Conservation (phyloP, 768 basidiomycete species). For the Crepidotus variabilis region DNA sequence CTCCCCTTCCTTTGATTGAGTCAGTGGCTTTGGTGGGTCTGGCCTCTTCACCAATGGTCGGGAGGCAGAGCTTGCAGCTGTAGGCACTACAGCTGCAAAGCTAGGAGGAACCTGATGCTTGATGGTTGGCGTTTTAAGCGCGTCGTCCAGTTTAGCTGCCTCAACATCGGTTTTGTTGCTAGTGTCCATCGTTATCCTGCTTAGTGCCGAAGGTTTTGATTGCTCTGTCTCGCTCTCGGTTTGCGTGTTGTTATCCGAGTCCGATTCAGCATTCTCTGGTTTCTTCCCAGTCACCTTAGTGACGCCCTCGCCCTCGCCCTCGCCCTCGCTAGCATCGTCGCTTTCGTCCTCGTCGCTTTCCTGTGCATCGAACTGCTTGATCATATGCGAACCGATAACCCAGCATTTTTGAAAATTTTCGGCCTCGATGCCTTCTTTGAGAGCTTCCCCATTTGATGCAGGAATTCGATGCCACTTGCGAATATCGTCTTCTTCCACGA, state of each 20-base stretch:
- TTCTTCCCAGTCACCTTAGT: slow-evolving; percentile 9
- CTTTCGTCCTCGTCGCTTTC: slow-evolving; percentile 42
- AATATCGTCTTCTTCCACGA: slow-evolving; percentile 88
- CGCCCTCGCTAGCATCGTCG: slow-evolving; percentile 19
- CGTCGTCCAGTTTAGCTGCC: background rate
- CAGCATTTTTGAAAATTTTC: slow-evolving; percentile 68
- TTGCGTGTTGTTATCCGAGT: slow-evolving; percentile 1
- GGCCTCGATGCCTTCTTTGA: slow-evolving; percentile 31
- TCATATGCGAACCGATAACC: slow-evolving; percentile 69
- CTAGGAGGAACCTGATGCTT: background rate
- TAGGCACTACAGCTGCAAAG: background rate
- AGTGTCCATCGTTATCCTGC: slow-evolving; percentile 7
- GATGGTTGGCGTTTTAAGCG: background rate
- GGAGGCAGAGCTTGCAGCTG: background rate
- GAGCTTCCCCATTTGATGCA: slow-evolving; percentile 48
- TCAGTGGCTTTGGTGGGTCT: slow-evolving; percentile 1
- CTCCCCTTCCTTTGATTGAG: slow-evolving; percentile 9
- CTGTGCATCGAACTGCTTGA: slow-evolving; percentile 79
- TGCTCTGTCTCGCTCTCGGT: slow-evolving; percentile 8
- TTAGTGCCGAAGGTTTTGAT: background rate
- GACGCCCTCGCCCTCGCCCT: slow-evolving; percentile 15
- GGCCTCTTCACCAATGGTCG: background rate
- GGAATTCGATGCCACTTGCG: slow-evolving; percentile 76
- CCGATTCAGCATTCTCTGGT: slow-evolving; percentile 2
- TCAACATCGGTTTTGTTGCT: background rate